A percentile compares a stretch with the other conserved stretches of the same genome.
These are phyloP conservation scores for Fusarium miscanthi DNA, from an alignment of 2,329 filamentous ascomycete genomes.

Conservation along the genomic window DNA sequence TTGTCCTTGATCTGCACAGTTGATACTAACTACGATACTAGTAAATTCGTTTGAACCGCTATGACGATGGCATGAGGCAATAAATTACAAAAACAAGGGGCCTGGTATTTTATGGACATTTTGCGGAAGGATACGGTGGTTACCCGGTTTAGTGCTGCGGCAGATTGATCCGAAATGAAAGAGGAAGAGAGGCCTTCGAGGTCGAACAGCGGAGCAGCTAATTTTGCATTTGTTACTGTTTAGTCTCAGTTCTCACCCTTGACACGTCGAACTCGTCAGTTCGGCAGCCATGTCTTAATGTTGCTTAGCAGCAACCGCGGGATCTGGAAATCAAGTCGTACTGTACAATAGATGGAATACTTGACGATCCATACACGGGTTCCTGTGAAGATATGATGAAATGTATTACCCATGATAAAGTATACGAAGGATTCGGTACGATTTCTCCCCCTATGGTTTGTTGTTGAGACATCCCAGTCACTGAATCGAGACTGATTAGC, in stretches of 20 bases:
- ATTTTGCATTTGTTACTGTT: constrained; percentile 44
- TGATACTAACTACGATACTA: constrained; percentile 24
- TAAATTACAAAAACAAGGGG: constrained; percentile 42
- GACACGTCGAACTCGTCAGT: constrained; percentile 5
- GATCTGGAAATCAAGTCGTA: constrained; percentile 20
- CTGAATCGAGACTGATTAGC: neutral
- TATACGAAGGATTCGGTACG: neutral
- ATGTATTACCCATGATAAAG: neutral
- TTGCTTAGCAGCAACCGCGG: neutral
- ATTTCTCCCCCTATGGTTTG: neutral
- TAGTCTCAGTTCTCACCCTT: constrained; percentile 31
- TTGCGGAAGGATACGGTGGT: constrained; percentile 23
- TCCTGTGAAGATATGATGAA: neutral
- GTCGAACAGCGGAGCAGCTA: constrained; percentile 38
- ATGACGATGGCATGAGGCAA: constrained; percentile 2
- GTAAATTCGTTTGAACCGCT: constrained; percentile 18
- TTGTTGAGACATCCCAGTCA: neutral
- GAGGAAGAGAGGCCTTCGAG: constrained; percentile 19
- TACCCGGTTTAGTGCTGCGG: constrained; percentile 30
- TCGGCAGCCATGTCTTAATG: neutral
- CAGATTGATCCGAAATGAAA: constrained; percentile 38
- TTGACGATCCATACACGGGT: constrained; percentile 11
- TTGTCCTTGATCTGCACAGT: neutral
- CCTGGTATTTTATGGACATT: constrained; percentile 16
- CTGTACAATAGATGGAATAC: constrained; percentile 42